These are phyloP conservation scores for Zygoascus sp. DNA, from an alignment of 1,139 yeast genomes.

Conservation along the genomic window DNA sequence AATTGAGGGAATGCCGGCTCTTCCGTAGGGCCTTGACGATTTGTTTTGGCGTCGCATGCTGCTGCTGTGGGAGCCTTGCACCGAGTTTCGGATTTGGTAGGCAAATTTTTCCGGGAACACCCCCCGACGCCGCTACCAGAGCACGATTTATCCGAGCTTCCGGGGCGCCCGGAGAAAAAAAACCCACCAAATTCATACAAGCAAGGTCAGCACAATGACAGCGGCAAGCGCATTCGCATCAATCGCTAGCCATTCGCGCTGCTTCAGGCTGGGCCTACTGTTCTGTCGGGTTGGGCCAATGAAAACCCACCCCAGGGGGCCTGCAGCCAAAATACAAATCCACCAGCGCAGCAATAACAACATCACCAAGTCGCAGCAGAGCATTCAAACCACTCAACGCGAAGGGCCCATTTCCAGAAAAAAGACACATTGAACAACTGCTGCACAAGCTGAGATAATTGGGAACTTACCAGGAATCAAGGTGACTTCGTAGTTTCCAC, in stretches of 20 bases:
- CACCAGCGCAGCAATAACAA: conserved; percentile 8
- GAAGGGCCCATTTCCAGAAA: background rate
- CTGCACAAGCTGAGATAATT: no score
- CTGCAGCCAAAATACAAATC: conserved; percentile 4
- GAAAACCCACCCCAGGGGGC: conserved; percentile 5
- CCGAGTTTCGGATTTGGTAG: conserved; percentile 5
- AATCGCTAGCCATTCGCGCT: background rate
- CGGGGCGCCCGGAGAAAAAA: background rate
- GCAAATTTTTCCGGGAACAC: conserved; percentile 4
- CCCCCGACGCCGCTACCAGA: background rate
- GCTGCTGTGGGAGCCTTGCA: background rate
- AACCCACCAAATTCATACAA: background rate
- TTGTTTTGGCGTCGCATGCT: no score
- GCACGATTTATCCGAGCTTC: background rate
- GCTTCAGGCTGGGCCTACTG: background rate
- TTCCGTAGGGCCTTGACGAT: no score
- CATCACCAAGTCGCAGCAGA: background rate
- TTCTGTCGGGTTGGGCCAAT: conserved; percentile 6
- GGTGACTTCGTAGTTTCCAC: conserved; percentile 89
- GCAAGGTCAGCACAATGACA: background rate
- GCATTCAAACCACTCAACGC: background rate
- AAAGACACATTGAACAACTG: no score
- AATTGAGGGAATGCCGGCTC: no score
- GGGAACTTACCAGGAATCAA: conserved; percentile 87
- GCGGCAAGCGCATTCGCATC: background rate